phyloP scores from a whole-genome alignment of 441 rosid genomes.

The Rhodomyrtus psidioides region DNA sequence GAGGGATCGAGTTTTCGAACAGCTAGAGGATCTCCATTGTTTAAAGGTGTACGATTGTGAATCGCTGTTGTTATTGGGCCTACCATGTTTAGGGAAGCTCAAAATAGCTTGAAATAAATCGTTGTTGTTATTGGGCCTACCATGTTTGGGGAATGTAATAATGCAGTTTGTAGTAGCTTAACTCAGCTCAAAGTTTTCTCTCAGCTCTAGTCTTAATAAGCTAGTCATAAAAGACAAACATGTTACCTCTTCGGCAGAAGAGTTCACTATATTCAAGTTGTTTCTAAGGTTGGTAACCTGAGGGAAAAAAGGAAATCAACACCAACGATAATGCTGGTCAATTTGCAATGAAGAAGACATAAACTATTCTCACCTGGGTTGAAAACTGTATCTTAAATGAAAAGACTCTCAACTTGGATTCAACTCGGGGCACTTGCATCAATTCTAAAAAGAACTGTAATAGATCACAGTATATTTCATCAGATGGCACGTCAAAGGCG shows the following conservation, averaged over 20 bases:
- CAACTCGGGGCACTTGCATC: slow-evolving; percentile 87
- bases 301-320: slow-evolving; percentile 11
- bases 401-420: slow-evolving; percentile 89
- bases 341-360: background rate
- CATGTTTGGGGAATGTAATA: background rate
- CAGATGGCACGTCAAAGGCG: slow-evolving; percentile 1
- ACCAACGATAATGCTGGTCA: slow-evolving; percentile 5
- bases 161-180: background rate
- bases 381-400: slow-evolving; percentile 84
- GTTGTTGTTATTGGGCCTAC: too few relatives aligned
- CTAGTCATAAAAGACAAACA: slow-evolving; percentile 1
- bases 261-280: slow-evolving; percentile 65
- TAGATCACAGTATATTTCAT: slow-evolving; percentile 13
- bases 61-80: too few relatives aligned
- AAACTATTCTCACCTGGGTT: slow-evolving; percentile 56
- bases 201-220: background rate
- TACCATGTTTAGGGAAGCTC: too few relatives aligned
- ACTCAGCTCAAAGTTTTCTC: background rate
- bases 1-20: too few relatives aligned
- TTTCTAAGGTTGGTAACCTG: slow-evolving; percentile 79
- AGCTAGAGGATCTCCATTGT: too few relatives aligned
- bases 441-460: slow-evolving; percentile 86
- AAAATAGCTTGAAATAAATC: too few relatives aligned
- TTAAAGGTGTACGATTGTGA: too few relatives aligned
- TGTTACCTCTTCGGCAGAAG: slow-evolving; percentile 74